phyloP scores from a whole-genome alignment of 2,329 filamentous ascomycete genomes.

The Colletotrichum abscissum region DNA sequence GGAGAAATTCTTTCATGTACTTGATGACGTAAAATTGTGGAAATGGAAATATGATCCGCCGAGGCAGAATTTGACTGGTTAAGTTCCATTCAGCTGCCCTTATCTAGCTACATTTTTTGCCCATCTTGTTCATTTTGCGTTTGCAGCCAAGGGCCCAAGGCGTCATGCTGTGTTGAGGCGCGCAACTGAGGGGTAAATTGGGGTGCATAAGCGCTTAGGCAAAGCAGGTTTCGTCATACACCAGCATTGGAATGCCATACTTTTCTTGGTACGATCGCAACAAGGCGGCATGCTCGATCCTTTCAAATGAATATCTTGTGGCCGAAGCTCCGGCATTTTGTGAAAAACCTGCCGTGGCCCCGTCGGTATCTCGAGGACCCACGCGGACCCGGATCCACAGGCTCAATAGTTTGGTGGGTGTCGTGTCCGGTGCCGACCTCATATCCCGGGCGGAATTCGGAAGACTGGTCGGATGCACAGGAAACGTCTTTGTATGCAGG shows the following conservation, averaged over 20 bases:
- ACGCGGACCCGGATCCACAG: constrained; percentile 2
- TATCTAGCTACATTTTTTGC: background rate
- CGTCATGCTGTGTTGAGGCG: background rate
- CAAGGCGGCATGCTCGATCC: background rate
- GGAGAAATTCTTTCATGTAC: constrained; percentile 1
- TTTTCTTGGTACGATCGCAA: background rate
- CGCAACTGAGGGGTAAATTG: constrained; percentile 4
- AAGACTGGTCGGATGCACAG: background rate
- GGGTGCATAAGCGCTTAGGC: background rate
- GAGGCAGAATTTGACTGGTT: constrained; percentile 12
- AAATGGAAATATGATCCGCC: constrained; percentile 22
- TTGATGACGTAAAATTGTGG: constrained; percentile 23
- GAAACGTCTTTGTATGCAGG: background rate
- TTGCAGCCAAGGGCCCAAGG: background rate
- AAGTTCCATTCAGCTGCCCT: background rate
- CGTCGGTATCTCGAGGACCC: background rate
- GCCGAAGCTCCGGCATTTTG: background rate
- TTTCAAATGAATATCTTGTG: background rate
- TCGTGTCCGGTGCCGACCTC: background rate
- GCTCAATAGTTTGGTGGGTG: background rate
- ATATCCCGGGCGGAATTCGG: constrained; percentile 1
- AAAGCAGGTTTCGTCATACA: background rate
- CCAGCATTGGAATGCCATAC: background rate
- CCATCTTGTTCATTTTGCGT: background rate
- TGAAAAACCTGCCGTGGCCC: background rate